Conservation (phyloP, 176 grass and related monocot genomes). For the Oryza longistaminata region DNA sequence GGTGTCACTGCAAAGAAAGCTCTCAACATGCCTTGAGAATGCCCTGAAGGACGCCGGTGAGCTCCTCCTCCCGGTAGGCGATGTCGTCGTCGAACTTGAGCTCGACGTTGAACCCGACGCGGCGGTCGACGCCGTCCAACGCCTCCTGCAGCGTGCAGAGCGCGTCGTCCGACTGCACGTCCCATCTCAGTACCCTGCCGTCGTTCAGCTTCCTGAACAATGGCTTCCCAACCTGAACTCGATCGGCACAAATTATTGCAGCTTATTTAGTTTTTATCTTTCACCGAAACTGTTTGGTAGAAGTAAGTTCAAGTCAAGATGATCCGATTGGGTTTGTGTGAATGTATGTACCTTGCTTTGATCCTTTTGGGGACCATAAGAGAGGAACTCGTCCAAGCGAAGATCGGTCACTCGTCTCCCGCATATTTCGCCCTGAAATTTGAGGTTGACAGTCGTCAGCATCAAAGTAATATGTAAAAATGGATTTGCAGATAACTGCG, state of each 20-base stretch:
- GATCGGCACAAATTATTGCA: not conserved
- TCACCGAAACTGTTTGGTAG: not conserved
- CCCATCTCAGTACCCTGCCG: slow-evolving; percentile 64
- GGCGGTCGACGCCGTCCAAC: slow-evolving; percentile 52
- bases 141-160: slow-evolving; percentile 74
- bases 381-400: slow-evolving; percentile 59
- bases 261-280: not conserved
- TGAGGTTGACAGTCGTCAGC: no score
- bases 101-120: slow-evolving; percentile 82
- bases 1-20: not conserved
- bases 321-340: not conserved
- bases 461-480: no score
- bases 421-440: slow-evolving; percentile 50
- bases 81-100: slow-evolving; percentile 69
- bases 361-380: slow-evolving; percentile 68
- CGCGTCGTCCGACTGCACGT: slow-evolving; percentile 48
- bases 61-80: slow-evolving; percentile 50
- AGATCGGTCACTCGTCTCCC: slow-evolving; percentile 61
- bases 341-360: slow-evolving; percentile 46
- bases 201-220: slow-evolving; percentile 75
- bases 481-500: not conserved
- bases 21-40: slow-evolving; percentile 43
- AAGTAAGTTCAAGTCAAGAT: not conserved
- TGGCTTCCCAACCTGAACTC: slow-evolving; percentile 52
- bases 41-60: slow-evolving; percentile 39